Evolutionary conservation across 2,329 filamentous ascomycete species (phyloP).

Genomic region (Aureobasidium pullulans): DNA sequence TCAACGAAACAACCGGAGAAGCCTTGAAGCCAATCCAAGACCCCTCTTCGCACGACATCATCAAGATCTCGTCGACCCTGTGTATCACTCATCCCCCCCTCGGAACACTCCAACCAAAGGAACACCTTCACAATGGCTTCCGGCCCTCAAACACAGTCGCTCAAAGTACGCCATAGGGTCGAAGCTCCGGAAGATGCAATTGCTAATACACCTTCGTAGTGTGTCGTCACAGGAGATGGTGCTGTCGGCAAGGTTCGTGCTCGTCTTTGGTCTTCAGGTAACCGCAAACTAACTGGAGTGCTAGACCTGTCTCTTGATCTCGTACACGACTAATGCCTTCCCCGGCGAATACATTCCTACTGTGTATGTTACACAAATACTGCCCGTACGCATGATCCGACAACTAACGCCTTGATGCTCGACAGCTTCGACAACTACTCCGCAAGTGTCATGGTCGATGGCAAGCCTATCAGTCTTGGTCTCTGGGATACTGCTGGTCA

Average conservation of each 20-base stretch:
- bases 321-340: constrained; percentile 98
- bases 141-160: constrained; percentile 76
- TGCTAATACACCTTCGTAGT: constrained; percentile 47
- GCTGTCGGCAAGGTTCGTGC: constrained; percentile 87
- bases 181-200: background rate
- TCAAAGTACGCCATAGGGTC: constrained; percentile 60
- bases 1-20: background rate
- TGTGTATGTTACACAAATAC: constrained; percentile 54
- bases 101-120: background rate
- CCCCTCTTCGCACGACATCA: constrained; percentile 7
- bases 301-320: constrained; percentile 97
- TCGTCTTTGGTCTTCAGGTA: constrained; percentile 4
- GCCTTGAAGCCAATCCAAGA: background rate
- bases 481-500: constrained; percentile 98
- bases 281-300: constrained; percentile 18
- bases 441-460: constrained; percentile 97
- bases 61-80: background rate
- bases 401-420: background rate
- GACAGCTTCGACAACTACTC: constrained; percentile 96
- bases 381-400: background rate
- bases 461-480: constrained; percentile 92
- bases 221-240: constrained; percentile 98
- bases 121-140: constrained; percentile 52
- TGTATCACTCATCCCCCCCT: background rate
- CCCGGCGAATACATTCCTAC: constrained; percentile 99